A percentile compares a stretch with the other conserved stretches of the same genome.
Evolutionary conservation across 176 grass and related monocot genomes (phyloP).

Genomic region (Avena sativa): DNA sequence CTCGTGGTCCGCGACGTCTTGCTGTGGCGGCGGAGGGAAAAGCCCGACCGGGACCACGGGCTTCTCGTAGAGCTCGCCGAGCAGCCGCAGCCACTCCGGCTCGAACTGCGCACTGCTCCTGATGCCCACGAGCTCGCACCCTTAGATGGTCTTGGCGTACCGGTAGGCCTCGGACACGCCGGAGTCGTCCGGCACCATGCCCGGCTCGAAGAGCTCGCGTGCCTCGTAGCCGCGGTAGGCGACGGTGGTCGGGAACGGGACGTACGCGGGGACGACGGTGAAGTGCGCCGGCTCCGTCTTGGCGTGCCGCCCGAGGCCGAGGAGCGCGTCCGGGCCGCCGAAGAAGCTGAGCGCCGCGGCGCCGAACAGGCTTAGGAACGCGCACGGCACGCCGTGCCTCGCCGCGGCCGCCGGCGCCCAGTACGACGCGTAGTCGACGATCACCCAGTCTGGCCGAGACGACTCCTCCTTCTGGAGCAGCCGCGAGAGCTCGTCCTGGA

Average conservation of each 20-base stretch:
- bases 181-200: constrained; percentile 35
- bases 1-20: constrained; percentile 13
- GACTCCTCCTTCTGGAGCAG: constrained; percentile 23
- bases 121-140: constrained; percentile 55
- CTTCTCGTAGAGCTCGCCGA: constrained; percentile 49
- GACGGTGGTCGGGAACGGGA: constrained; percentile 52
- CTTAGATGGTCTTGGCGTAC: constrained; percentile 41
- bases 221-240: constrained; percentile 54
- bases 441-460: constrained; percentile 55
- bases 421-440: constrained; percentile 60
- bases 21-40: constrained; percentile 45
- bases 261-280: constrained; percentile 47
- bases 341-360: constrained; percentile 44
- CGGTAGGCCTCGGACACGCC: constrained; percentile 60
- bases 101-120: constrained; percentile 53
- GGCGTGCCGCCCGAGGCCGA: neutral
- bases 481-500: constrained; percentile 28
- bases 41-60: constrained; percentile 59
- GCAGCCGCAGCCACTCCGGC: constrained; percentile 46
- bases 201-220: constrained; percentile 27
- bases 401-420: constrained; percentile 53
- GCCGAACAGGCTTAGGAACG: constrained; percentile 50
- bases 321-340: constrained; percentile 16
- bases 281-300: constrained; percentile 39
- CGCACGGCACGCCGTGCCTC: constrained; percentile 57